phyloP scores from a whole-genome alignment of 73 alveolate genomes.

The Stentor coeruleus region DNA sequence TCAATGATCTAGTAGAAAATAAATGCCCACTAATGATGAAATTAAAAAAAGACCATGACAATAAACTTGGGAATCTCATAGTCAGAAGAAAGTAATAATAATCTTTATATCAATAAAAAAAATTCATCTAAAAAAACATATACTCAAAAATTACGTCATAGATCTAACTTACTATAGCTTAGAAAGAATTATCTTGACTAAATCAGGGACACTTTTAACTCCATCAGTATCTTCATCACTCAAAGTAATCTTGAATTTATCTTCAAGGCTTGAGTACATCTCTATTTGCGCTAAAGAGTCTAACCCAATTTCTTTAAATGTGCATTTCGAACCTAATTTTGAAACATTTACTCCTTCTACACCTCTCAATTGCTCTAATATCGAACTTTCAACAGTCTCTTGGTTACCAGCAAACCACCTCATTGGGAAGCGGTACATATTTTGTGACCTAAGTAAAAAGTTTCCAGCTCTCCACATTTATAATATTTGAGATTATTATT shows the following conservation, averaged over 20 bases:
- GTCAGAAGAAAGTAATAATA: no score
- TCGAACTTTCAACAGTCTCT: not conserved
- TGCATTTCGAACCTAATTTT: not conserved
- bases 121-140: no score
- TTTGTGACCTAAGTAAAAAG: no score
- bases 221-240: not conserved
- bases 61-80: no score
- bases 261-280: not conserved
- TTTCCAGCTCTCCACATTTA: no score
- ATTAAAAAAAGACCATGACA: no score
- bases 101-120: no score
- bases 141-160: no score
- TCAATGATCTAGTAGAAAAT: no score
- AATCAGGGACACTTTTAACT: not conserved
- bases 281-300: constrained; percentile 12
- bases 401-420: not conserved
- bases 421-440: no score
- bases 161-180: not conserved
- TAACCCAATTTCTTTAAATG: constrained; percentile 3
- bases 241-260: constrained; percentile 2
- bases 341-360: not conserved
- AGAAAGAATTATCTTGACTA: not conserved
- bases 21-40: no score
- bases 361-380: not conserved
- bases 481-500: no score